These are phyloP conservation scores for Hymenoscyphus albidus DNA, from an alignment of 2,329 filamentous ascomycete species.

Conservation along the genomic window DNA sequence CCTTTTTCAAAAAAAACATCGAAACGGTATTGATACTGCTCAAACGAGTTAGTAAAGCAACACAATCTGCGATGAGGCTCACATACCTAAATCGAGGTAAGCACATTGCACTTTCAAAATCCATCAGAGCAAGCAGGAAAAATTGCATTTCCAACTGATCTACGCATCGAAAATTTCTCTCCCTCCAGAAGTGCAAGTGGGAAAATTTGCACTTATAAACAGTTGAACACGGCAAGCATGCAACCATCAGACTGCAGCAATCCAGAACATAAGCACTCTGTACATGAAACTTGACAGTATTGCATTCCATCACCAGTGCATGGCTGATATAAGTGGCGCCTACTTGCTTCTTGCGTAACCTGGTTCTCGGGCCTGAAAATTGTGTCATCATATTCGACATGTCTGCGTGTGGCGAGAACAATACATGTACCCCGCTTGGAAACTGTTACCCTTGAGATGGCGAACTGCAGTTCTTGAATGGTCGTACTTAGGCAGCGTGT, in stretches of 20 bases:
- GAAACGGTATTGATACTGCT: too few species aligned
- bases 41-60: too few species aligned
- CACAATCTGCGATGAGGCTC: too few species aligned
- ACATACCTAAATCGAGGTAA: too few species aligned
- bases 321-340: background rate
- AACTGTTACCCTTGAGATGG: background rate
- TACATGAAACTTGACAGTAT: background rate
- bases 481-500: background rate
- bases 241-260: background rate
- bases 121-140: background rate
- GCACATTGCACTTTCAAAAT: too few species aligned
- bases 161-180: background rate
- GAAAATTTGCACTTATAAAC: constrained; percentile 1
- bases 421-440: background rate
- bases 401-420: background rate
- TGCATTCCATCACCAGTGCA: background rate
- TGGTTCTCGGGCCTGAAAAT: background rate
- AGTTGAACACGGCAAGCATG: background rate
- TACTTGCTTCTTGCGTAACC: background rate
- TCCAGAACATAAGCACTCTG: background rate
- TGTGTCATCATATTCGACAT: background rate
- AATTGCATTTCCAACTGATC: background rate
- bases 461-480: background rate
- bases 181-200: background rate
- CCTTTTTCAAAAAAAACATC: too few species aligned